phyloP scores from a whole-genome alignment of 305 asterid genomes.

The Salvia sclarea region DNA sequence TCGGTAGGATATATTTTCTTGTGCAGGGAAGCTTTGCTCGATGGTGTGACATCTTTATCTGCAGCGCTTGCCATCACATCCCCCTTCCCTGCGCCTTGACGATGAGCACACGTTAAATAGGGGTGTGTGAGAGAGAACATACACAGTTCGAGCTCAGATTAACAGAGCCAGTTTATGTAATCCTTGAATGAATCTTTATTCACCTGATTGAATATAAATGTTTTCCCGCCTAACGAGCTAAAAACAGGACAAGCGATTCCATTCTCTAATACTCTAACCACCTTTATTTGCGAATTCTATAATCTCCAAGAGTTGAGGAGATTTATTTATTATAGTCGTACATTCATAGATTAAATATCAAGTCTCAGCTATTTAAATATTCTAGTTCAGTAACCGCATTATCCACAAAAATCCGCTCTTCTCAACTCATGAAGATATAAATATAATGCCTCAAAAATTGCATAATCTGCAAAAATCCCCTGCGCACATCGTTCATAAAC shows the following conservation, averaged over 20 bases:
- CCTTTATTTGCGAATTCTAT: not conserved
- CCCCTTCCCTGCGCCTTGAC: conserved; percentile 54
- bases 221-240: not conserved
- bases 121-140: not conserved
- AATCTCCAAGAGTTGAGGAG: conserved; percentile 1
- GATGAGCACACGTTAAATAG: not conserved
- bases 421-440: not conserved
- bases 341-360: not conserved
- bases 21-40: conserved; percentile 40
- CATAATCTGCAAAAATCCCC: not conserved
- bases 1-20: conserved; percentile 44
- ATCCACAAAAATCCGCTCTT: not conserved
- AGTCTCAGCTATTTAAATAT: not conserved
- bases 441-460: not conserved
- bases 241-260: not conserved
- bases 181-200: not conserved
- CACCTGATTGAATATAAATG: not conserved
- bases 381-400: not conserved
- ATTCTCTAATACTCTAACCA: not conserved
- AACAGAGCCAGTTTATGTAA: not conserved
- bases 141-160: not conserved
- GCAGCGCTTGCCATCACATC: conserved; percentile 39
- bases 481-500: not conserved
- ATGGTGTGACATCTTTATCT: conserved; percentile 45
- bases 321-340: not conserved